Percentiles rank a stretch among this genome's conserved stretches.
phyloP scores from a whole-genome alignment of 75 land plant species.

The Cryptomeria japonica region DNA sequence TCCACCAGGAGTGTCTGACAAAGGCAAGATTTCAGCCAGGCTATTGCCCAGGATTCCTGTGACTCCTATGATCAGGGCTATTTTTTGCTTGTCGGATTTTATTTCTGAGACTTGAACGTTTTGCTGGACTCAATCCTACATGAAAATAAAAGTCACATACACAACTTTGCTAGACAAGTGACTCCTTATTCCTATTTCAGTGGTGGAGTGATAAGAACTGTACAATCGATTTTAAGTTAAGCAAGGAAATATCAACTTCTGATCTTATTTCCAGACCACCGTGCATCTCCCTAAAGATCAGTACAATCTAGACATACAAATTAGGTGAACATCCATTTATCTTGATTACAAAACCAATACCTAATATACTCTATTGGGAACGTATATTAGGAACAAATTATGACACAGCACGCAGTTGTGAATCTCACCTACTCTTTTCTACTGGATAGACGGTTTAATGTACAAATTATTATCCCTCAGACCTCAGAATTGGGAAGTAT shows the following conservation, averaged over 20 bases:
- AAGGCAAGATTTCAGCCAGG: constrained; percentile 63
- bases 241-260: background rate
- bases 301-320: background rate
- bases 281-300: background rate
- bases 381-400: too few species aligned
- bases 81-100: too few species aligned
- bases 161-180: background rate
- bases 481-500: too few species aligned
- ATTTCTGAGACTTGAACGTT: too few species aligned
- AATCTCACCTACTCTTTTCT: too few species aligned
- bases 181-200: background rate
- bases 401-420: too few species aligned
- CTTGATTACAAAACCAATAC: too few species aligned
- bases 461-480: too few species aligned
- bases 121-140: too few species aligned
- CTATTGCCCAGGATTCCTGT: constrained; percentile 88
- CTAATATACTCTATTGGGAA: too few species aligned
- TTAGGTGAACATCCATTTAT: too few species aligned
- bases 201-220: background rate
- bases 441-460: too few species aligned
- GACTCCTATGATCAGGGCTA: constrained; percentile 26
- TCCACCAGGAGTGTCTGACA: constrained; percentile 63
- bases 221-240: background rate
- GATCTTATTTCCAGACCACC: background rate
- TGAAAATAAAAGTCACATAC: background rate